Conservation (phyloP, 2,329 filamentous ascomycete genomes). For the Phoma sp. region DNA sequence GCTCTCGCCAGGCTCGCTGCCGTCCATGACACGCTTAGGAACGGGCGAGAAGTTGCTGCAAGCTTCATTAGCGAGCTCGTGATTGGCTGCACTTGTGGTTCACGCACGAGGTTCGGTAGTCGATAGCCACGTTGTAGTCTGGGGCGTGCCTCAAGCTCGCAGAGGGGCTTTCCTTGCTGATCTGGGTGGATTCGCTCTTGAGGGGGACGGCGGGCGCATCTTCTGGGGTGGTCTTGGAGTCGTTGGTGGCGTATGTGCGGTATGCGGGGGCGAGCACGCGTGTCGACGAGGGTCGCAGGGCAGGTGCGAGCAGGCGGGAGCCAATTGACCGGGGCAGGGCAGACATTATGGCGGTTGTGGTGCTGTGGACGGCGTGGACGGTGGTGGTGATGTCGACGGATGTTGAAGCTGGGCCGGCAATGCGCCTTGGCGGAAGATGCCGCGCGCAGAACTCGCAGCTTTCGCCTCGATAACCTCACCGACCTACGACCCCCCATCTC, state of each 20-base stretch:
- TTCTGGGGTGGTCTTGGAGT: slow-evolving; percentile 42
- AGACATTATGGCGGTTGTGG: slow-evolving; percentile 46
- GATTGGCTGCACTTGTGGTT: background rate
- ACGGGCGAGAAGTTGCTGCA: slow-evolving; percentile 86
- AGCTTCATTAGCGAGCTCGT: slow-evolving; percentile 30
- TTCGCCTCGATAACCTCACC: slow-evolving; percentile 41
- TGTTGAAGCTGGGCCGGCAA: slow-evolving; percentile 27
- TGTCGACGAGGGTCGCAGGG: slow-evolving; percentile 35
- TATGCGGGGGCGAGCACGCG: slow-evolving; percentile 33
- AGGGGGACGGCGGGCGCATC: slow-evolving; percentile 48
- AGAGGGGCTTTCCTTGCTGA: slow-evolving; percentile 58
- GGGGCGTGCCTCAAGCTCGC: slow-evolving; percentile 72
- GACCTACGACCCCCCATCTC: slow-evolving; percentile 41
- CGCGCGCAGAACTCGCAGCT: slow-evolving; percentile 40
- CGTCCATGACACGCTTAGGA: slow-evolving; percentile 87
- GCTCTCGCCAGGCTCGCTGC: slow-evolving; percentile 78
- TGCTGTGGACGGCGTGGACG: slow-evolving; percentile 24
- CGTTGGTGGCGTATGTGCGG: slow-evolving; percentile 45
- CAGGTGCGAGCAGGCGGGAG: slow-evolving; percentile 49
- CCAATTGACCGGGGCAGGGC: slow-evolving; percentile 51
- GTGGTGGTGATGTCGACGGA: slow-evolving; percentile 29
- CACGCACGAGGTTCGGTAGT: slow-evolving; percentile 89
- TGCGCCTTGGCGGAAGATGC: slow-evolving; percentile 27
- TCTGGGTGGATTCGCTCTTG: slow-evolving; percentile 56
- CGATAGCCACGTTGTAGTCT: slow-evolving; percentile 80